These are phyloP conservation scores for Madurella fahalii DNA, from an alignment of 2,329 filamentous ascomycete species.

Conservation along the genomic window DNA sequence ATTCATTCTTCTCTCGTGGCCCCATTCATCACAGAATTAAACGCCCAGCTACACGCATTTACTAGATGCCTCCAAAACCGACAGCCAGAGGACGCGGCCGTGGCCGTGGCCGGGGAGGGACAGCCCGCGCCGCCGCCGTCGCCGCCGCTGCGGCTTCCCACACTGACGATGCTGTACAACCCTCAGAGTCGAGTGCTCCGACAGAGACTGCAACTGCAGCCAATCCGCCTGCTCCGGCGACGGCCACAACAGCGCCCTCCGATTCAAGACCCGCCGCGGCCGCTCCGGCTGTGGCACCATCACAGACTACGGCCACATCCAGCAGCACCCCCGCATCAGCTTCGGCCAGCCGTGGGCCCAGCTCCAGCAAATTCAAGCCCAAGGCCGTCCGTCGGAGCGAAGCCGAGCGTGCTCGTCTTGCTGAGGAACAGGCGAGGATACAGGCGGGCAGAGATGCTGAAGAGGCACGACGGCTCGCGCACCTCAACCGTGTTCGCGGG, in stretches of 20 bases:
- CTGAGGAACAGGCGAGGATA: constrained; percentile 32
- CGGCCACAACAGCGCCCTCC: constrained; percentile 8
- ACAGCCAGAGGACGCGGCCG: constrained; percentile 20
- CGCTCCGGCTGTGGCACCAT: background rate
- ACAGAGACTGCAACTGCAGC: background rate
- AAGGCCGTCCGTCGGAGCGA: constrained; percentile 33
- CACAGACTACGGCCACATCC: constrained; percentile 2
- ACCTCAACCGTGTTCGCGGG: constrained; percentile 27
- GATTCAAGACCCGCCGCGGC: background rate
- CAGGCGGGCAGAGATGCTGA: constrained; percentile 30
- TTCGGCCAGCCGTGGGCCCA: constrained; percentile 13
- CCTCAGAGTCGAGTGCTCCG: background rate
- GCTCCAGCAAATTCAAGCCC: constrained; percentile 30
- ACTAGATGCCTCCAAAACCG: constrained; percentile 18
- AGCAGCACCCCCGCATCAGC: constrained; percentile 6
- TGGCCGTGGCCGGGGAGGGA: constrained; percentile 22
- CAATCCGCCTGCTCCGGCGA: constrained; percentile 3
- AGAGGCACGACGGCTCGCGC: constrained; percentile 28
- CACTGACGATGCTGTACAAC: background rate
- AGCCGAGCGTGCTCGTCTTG: constrained; percentile 35
- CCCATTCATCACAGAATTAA: background rate
- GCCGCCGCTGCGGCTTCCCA: constrained; percentile 13
- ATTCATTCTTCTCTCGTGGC: background rate
- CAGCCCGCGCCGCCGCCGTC: constrained; percentile 17
- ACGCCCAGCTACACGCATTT: background rate